phyloP scores from a whole-genome alignment of 768 basidiomycete genomes.

The Russula earlei region DNA sequence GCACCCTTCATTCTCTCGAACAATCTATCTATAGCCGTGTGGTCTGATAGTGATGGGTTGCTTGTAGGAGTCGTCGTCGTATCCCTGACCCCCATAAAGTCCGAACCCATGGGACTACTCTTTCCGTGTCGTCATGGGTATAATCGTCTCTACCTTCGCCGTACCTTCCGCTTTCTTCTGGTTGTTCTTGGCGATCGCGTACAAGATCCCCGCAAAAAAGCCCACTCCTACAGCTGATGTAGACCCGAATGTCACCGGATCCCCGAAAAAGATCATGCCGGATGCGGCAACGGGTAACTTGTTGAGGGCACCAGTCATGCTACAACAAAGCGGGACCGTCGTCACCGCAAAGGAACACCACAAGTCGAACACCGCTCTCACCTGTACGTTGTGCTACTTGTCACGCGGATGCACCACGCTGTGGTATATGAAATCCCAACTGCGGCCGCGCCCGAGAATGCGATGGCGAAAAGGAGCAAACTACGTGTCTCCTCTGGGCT shows the following conservation, averaged over 20 bases:
- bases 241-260: slow-evolving; percentile 78
- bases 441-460: slow-evolving; percentile 94
- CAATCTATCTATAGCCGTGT: slow-evolving; percentile 7
- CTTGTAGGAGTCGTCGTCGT: not conserved
- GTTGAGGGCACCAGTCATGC: slow-evolving; percentile 96
- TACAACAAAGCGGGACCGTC: slow-evolving; percentile 22
- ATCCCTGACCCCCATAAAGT: not conserved
- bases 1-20: not conserved
- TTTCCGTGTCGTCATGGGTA: slow-evolving; percentile 55
- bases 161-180: slow-evolving; percentile 70
- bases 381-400: slow-evolving; percentile 98
- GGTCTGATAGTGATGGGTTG: not conserved
- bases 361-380: slow-evolving; percentile 26
- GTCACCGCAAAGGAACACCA: not conserved
- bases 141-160: slow-evolving; percentile 40
- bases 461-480: slow-evolving; percentile 78
- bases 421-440: slow-evolving; percentile 98
- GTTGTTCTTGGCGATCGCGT: slow-evolving; percentile 90
- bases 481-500: slow-evolving; percentile 79
- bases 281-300: slow-evolving; percentile 97
- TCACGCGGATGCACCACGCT: slow-evolving; percentile 95
- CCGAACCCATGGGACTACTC: slow-evolving; percentile 3
- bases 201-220: slow-evolving; percentile 86
- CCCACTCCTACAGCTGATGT: slow-evolving; percentile 82
- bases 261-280: slow-evolving; percentile 97